A percentile compares a stretch with the other conserved stretches of the same genome.
Conservation (phyloP, 2,329 filamentous ascomycete genomes). For the Cyclaneusma minus region DNA sequence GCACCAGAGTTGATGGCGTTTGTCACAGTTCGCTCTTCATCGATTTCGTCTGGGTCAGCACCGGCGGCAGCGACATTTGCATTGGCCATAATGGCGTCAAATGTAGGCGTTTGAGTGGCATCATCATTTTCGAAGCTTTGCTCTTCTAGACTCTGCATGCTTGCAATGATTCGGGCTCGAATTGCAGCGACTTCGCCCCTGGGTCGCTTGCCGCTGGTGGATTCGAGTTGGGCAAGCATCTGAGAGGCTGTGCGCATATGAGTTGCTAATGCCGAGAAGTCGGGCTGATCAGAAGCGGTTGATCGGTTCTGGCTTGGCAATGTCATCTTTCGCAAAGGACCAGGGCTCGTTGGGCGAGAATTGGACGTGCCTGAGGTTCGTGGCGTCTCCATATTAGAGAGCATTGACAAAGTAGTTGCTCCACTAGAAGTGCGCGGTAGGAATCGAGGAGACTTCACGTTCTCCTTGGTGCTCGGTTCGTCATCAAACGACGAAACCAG, state of each 20-base stretch:
- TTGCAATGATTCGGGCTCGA: conserved; percentile 73
- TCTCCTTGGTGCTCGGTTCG: conserved; percentile 24
- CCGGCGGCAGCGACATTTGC: conserved; percentile 37
- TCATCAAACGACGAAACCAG: conserved; percentile 43
- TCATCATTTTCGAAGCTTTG: conserved; percentile 70
- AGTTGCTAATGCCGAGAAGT: conserved; percentile 69
- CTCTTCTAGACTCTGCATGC: conserved; percentile 78
- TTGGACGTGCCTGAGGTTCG: conserved; percentile 53
- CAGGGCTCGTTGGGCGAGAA: conserved; percentile 55
- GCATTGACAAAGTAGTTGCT: conserved; percentile 41
- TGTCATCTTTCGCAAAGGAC: conserved; percentile 41
- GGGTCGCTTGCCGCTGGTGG: conserved; percentile 65
- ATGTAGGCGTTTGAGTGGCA: conserved; percentile 49
- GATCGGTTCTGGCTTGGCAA: conserved; percentile 34
- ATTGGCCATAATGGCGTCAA: conserved; percentile 70
- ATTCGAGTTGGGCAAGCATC: conserved; percentile 72
- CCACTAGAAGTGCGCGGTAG: conserved; percentile 43
- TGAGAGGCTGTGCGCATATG: conserved; percentile 80
- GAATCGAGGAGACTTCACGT: conserved; percentile 9
- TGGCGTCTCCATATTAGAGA: conserved; percentile 47
- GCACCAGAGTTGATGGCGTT: conserved; percentile 48
- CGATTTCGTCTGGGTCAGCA: conserved; percentile 33
- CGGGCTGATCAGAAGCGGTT: conserved; percentile 52
- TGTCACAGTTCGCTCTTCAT: conserved; percentile 31
- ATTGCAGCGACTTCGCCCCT: conserved; percentile 72